These are phyloP conservation scores for Pseudopediastrum boryanum DNA, from an alignment of 139 green algal species.

Conservation along the genomic window DNA sequence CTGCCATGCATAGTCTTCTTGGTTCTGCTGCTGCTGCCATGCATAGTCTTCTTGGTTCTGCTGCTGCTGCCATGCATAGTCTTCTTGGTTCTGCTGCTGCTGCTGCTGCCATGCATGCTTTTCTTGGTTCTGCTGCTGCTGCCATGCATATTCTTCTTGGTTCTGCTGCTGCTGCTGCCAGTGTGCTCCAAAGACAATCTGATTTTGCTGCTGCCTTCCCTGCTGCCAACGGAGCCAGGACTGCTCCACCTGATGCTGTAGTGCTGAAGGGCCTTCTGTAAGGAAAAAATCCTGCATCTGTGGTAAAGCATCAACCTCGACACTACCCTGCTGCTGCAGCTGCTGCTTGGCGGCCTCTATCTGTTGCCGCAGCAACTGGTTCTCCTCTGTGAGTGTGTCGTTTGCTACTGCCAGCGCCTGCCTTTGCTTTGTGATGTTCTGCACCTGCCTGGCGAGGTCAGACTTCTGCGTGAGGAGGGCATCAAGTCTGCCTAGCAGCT, in stretches of 20 bases:
- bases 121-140: background rate
- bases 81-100: too few relatives aligned
- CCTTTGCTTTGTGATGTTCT: too few relatives aligned
- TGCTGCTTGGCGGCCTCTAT: background rate
- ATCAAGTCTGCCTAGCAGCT: background rate
- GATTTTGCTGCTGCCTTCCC: background rate
- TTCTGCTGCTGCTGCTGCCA: background rate
- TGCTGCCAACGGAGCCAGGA: too few relatives aligned
- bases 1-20: background rate
- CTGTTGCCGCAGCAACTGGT: background rate
- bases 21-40: background rate
- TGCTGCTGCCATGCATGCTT: background rate
- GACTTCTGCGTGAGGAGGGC: too few relatives aligned
- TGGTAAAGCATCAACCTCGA: too few relatives aligned
- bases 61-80: background rate
- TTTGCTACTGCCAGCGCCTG: background rate
- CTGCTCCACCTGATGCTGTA: too few relatives aligned
- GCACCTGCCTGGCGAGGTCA: too few relatives aligned
- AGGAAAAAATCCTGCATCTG: too few relatives aligned
- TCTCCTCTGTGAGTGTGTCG: too few relatives aligned
- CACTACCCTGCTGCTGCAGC: background rate
- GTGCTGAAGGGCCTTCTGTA: too few relatives aligned
- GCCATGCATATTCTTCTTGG: background rate
- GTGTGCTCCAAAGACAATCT: background rate
- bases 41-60: background rate